These are phyloP conservation scores for Microdochium paspali DNA, from an alignment of 2,329 filamentous ascomycete genomes.

Conservation along the genomic window DNA sequence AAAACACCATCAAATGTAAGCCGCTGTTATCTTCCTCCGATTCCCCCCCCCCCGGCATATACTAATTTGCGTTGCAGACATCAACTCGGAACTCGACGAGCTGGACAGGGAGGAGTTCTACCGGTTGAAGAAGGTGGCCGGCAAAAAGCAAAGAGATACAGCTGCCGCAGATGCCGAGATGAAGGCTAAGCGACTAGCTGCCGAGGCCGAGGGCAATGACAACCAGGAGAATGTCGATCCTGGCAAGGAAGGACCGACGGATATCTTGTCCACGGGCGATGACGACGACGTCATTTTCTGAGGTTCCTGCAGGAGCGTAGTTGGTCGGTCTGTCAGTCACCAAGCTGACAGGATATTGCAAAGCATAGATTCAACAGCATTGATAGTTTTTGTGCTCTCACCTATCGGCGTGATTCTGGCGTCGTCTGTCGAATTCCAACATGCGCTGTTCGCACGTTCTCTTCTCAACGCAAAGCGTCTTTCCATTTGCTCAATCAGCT, in stretches of 20 bases:
- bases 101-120: conserved; percentile 98
- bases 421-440: too few species aligned
- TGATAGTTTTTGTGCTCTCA: too few species aligned
- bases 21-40: conserved; percentile 1
- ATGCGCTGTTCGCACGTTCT: too few species aligned
- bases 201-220: conserved; percentile 22
- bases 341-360: too few species aligned
- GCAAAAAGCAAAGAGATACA: conserved; percentile 72
- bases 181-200: conserved; percentile 57
- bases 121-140: conserved; percentile 86
- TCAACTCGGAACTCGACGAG: conserved; percentile 97
- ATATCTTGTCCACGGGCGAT: conserved; percentile 66
- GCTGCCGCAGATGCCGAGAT: conserved; percentile 66
- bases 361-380: too few species aligned
- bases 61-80: conserved; percentile 45
- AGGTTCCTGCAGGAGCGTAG: conserved; percentile 1
- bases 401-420: too few species aligned
- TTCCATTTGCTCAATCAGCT: too few species aligned
- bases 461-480: too few species aligned
- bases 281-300: conserved; percentile 84
- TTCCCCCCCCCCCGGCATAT: too few species aligned
- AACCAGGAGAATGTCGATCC: conserved; percentile 28
- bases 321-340: too few species aligned
- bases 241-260: conserved; percentile 37
- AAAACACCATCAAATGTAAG: conserved; percentile 97